Conservation (phyloP, 2,329 filamentous ascomycete species). For the Neofusicoccum ribis region DNA sequence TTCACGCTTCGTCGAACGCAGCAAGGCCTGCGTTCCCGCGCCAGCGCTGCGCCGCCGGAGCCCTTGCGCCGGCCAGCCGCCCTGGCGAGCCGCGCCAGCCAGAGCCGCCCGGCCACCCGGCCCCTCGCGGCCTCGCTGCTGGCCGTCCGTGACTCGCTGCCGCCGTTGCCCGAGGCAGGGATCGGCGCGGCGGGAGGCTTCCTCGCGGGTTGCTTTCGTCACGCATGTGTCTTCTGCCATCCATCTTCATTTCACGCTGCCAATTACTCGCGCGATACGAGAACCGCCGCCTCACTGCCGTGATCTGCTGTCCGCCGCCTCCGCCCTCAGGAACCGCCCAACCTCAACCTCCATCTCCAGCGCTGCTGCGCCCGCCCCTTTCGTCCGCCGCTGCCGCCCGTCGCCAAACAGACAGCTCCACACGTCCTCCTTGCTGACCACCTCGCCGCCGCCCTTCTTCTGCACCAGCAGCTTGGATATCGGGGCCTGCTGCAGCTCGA, state of each 20-base stretch:
- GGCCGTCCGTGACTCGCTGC: too few species aligned
- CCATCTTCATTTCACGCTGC: neutral
- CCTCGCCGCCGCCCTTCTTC: constrained; percentile 71
- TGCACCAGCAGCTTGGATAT: constrained; percentile 71
- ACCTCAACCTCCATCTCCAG: constrained; percentile 46
- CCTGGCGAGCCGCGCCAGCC: too few species aligned
- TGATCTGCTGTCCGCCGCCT: constrained; percentile 54
- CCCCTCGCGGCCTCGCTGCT: neutral
- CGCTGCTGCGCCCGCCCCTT: constrained; percentile 34
- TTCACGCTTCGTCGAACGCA: neutral
- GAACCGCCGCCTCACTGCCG: neutral
- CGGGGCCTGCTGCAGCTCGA: constrained; percentile 74
- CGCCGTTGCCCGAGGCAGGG: too few species aligned
- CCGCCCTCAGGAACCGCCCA: constrained; percentile 52
- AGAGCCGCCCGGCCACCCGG: neutral
- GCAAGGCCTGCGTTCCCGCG: constrained; percentile 6
- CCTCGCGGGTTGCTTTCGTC: neutral
- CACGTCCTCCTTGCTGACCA: constrained; percentile 74
- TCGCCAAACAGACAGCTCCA: constrained; percentile 87
- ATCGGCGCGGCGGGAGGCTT: neutral
- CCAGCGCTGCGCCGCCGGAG: neutral
- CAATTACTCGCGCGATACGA: neutral
- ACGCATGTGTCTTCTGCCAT: neutral
- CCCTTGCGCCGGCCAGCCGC: neutral
- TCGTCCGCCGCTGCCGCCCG: constrained; percentile 28